phyloP scores from a whole-genome alignment of 805 yeast genomes.

The Spathaspora hagerdaliae region DNA sequence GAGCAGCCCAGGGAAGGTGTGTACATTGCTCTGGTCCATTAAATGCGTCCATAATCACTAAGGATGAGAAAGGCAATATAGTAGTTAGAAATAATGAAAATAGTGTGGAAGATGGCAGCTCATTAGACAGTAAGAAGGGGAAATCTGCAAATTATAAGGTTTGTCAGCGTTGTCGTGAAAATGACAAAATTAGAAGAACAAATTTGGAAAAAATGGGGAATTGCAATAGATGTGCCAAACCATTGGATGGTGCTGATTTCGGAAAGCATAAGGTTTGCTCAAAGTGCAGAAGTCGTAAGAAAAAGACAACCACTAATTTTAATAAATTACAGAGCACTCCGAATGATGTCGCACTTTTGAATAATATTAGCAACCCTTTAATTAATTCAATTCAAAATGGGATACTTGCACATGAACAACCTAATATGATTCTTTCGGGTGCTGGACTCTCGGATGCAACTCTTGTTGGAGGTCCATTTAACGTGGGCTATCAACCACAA shows the following conservation, averaged over 20 bases:
- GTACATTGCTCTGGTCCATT: constrained; percentile 65
- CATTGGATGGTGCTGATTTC: constrained; percentile 41
- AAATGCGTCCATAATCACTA: constrained; percentile 35
- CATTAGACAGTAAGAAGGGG: neutral
- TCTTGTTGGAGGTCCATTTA: too few relatives aligned
- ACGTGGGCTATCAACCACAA: constrained; percentile 2
- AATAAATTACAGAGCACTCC: too few relatives aligned
- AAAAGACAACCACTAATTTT: constrained; percentile 19
- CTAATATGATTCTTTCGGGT: neutral
- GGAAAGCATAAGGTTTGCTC: constrained; percentile 56
- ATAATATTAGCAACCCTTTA: neutral
- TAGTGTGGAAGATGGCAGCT: neutral
- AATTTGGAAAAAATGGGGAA: constrained; percentile 54
- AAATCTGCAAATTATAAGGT: constrained; percentile 46
- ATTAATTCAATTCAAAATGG: neutral
- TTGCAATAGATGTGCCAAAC: constrained; percentile 60
- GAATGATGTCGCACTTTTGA: neutral
- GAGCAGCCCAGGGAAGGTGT: constrained; percentile 63
- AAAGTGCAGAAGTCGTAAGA: constrained; percentile 52
- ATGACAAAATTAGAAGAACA: constrained; percentile 55
- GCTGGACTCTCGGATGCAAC: neutral
- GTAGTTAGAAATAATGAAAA: neutral
- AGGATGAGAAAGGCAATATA: constrained; percentile 15
- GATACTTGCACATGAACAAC: neutral
- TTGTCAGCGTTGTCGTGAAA: constrained; percentile 61